Percentiles rank a stretch among this genome's conserved stretches.
These are phyloP conservation scores for Kewa caespitosa DNA, from an alignment of 179 eudicot genomes.

Conservation along the genomic window DNA sequence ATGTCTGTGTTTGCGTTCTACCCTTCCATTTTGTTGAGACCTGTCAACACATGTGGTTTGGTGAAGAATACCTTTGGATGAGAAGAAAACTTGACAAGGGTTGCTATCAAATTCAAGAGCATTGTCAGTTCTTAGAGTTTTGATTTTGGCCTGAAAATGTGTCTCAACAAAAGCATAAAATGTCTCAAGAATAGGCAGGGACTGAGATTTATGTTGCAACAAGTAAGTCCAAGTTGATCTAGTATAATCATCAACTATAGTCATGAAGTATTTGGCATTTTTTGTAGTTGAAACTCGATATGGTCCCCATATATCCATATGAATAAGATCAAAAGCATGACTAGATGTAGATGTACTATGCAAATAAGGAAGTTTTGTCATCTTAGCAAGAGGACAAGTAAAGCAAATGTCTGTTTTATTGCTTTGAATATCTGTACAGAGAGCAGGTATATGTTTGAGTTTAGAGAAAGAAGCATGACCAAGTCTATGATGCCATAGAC, in stretches of 20 bases:
- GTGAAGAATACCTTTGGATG: background rate
- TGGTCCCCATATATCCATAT: background rate
- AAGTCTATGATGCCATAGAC: no score
- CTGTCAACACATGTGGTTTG: background rate
- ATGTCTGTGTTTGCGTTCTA: no score
- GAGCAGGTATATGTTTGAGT: no score
- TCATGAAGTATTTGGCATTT: background rate
- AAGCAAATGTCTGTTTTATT: no score
- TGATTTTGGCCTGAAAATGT: background rate
- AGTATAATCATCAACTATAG: background rate
- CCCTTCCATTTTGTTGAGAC: no score
- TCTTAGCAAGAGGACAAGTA: no score
- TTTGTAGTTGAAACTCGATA: background rate
- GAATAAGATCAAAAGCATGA: background rate
- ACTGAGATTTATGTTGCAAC: background rate
- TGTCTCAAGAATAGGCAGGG: no score
- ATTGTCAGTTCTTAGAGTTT: background rate
- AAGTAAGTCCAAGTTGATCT: background rate
- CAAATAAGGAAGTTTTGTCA: no score
- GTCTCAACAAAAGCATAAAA: background rate
- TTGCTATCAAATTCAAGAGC: background rate
- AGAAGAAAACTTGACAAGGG: background rate
- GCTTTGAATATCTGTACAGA: no score
- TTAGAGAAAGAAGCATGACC: no score
- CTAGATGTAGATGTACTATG: no score